phyloP scores from a whole-genome alignment of 768 basidiomycete genomes.

The Clavulina sp. region DNA sequence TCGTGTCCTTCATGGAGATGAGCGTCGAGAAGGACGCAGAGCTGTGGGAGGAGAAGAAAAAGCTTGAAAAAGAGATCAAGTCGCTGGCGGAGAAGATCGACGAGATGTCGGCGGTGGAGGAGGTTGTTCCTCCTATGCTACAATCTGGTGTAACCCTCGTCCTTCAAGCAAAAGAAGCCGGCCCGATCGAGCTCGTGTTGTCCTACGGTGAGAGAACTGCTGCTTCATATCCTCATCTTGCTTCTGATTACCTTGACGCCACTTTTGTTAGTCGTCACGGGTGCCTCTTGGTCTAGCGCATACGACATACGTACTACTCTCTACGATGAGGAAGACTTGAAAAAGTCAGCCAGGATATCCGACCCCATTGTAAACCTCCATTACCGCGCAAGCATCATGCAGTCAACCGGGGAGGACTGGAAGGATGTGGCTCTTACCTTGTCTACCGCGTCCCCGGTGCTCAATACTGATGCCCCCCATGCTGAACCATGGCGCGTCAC shows the following conservation, averaged over 20 bases:
- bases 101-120: no score
- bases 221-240: no score
- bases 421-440: conserved; percentile 9
- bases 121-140: no score
- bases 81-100: no score
- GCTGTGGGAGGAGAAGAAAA: no score
- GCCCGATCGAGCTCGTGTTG: conserved; percentile 5
- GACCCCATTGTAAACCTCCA: conserved; percentile 3
- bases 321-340: background rate
- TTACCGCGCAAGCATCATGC: conserved; percentile 12
- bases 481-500: conserved; percentile 9
- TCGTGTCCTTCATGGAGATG: no score
- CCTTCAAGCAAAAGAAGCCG: conserved; percentile 7
- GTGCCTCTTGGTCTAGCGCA: background rate
- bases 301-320: background rate
- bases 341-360: background rate
- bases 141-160: no score
- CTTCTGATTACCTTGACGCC: no score
- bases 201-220: conserved; percentile 2
- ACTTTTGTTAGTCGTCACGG: conserved; percentile 6
- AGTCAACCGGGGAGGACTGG: conserved; percentile 14
- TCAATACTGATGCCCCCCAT: conserved; percentile 6
- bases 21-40: no score
- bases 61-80: no score
- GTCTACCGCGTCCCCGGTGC: conserved; percentile 11